Evolutionary conservation across 805 yeast genomes (phyloP), one percentile per base, ranked within the genome.

Genomic region (Saccharomycopsis microspora): DNA sequence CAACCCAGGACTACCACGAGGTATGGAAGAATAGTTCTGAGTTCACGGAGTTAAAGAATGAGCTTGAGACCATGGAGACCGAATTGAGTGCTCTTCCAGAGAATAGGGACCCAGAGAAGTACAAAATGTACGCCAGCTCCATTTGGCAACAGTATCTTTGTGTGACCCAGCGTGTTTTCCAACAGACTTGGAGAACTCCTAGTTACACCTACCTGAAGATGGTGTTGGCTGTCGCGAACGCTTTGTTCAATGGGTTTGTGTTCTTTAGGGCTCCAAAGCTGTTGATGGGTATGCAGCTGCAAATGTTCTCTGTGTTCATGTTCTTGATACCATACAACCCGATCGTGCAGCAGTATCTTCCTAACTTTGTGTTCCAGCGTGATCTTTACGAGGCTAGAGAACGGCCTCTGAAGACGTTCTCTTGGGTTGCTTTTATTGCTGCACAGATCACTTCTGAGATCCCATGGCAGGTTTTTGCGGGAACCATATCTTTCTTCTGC

Each of bases 351-450:
- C 88, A 82, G 61, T 69, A 76, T 66, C 70, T 78, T 52, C 85
- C 85, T 29, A 67, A 74, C 57, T 83, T 70, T 56, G 74, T 74
- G 41, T 61, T 64, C 42, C 81, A 78, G 57, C 70, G 88, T 64
- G 76, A 75, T 52, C 61, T 82, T 36, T 82, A 78, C 56, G 88
- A 82, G 62, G 83, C 74, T 41, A 74, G 89, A 62, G 89, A 82
- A 62, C 71, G 84, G 47, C 84, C 85, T 32, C 78, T 87, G 1
- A 80, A 74, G 59, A 78, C 86, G 3, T 82, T 78, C 63, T 69
- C 77, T 44, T 82, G 88, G 88, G 56, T 68, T 57, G 76, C 79
- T 1, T 76, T 81, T 47, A 61, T 80, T 47, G 45, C 67, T 53
- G 61, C 66, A 59, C 72, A 60, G 56, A 68, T 81, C 38, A 62